phyloP scores from a whole-genome alignment of 2,329 filamentous ascomycete species.

The Phialocephala subalpina region DNA sequence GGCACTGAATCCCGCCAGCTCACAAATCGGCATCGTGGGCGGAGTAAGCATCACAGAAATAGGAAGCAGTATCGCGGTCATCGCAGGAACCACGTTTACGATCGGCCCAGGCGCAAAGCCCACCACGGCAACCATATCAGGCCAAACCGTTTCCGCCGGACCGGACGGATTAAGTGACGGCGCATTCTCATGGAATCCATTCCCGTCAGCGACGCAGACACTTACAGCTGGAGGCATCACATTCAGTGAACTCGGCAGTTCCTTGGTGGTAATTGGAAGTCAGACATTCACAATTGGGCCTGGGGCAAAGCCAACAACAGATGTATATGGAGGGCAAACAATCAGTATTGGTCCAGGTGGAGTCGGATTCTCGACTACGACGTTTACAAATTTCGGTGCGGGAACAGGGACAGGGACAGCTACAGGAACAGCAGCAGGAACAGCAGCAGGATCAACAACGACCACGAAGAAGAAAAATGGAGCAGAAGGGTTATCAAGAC shows the following conservation, averaged over 20 bases:
- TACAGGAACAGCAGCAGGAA: constrained; percentile 17
- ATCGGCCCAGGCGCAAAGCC: constrained; percentile 54
- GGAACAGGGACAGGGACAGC: constrained; percentile 13
- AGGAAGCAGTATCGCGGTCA: constrained; percentile 49
- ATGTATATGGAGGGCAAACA: constrained; percentile 34
- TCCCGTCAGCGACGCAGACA: constrained; percentile 35
- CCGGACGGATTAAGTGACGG: constrained; percentile 52
- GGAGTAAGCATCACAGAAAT: constrained; percentile 40
- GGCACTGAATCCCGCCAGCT: constrained; percentile 29
- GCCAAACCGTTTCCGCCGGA: constrained; percentile 60
- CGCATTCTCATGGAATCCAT: constrained; percentile 27
- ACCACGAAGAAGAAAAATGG: constrained; percentile 23
- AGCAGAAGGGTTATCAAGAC: constrained; percentile 4
- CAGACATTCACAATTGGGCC: constrained; percentile 38
- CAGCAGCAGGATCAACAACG: no score
- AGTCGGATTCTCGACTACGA: constrained; percentile 40
- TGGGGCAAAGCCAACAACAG: constrained; percentile 30
- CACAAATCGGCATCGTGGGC: constrained; percentile 38
- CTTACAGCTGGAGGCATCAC: constrained; percentile 38
- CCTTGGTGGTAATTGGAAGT: constrained; percentile 35
- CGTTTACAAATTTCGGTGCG: constrained; percentile 26
- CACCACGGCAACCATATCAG: constrained; percentile 56
- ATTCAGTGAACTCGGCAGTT: constrained; percentile 35
- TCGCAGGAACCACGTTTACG: constrained; percentile 59
- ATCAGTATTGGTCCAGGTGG: constrained; percentile 40